A percentile compares a stretch with the other conserved stretches of the same genome.
These are phyloP conservation scores for Chondrostereum purpureum DNA, from an alignment of 1,284 basidiomycete genomes.

Conservation along the genomic window DNA sequence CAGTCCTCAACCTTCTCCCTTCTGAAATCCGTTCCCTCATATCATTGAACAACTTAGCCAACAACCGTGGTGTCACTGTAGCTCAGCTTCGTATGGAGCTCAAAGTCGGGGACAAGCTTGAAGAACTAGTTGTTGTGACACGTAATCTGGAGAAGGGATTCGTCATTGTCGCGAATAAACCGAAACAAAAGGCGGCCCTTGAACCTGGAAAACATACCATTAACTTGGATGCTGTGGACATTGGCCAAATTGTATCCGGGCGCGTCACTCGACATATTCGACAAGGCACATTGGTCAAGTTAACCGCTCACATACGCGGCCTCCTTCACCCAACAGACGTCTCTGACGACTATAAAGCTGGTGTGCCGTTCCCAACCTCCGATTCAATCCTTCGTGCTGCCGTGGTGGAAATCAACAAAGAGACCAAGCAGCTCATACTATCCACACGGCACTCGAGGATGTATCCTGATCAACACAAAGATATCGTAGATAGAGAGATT, in stretches of 20 bases:
- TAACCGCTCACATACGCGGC: conserved; percentile 65
- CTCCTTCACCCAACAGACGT: conserved; percentile 77
- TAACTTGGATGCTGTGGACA: conserved; percentile 56
- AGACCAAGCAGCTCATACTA: conserved; percentile 65
- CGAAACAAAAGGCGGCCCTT: conserved; percentile 43
- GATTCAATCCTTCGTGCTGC: conserved; percentile 66
- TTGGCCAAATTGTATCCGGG: conserved; percentile 74
- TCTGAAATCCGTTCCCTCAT: conserved; percentile 75
- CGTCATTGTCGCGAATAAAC: conserved; percentile 78
- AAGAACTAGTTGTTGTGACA: conserved; percentile 83
- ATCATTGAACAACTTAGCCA: conserved; percentile 85
- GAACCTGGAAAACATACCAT: conserved; percentile 42
- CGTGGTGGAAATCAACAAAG: conserved; percentile 63
- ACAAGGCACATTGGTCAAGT: conserved; percentile 70
- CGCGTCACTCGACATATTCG: conserved; percentile 67
- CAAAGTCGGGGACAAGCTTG: conserved; percentile 67
- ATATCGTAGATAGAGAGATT: conserved; percentile 68
- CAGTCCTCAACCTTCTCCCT: conserved; percentile 67
- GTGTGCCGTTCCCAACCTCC: conserved; percentile 52
- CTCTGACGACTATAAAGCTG: conserved; percentile 70
- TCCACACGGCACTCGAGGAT: conserved; percentile 75
- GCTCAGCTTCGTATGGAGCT: conserved; percentile 67
- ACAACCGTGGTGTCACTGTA: conserved; percentile 61
- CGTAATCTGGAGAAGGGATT: conserved; percentile 84
- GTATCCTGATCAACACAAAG: conserved; percentile 39